phyloP scores from a whole-genome alignment of 2,329 filamentous ascomycete species.

The Metarhizium rileyi region DNA sequence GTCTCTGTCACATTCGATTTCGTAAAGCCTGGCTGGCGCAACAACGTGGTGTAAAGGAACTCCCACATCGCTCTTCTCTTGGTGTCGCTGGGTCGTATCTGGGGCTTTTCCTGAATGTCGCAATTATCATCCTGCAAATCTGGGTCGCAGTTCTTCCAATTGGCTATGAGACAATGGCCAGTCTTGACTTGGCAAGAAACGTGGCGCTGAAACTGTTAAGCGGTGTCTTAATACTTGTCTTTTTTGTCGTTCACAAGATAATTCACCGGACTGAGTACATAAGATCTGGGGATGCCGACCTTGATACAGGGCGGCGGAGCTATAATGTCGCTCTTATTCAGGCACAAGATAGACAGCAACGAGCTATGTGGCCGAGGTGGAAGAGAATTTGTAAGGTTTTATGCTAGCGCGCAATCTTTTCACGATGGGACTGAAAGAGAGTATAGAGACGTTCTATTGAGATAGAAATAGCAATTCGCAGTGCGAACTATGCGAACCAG shows the following conservation, averaged over 20 bases:
- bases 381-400: conserved; percentile 4
- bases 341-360: background rate
- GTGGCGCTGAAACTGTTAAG: background rate
- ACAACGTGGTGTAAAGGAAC: background rate
- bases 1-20: conserved; percentile 74
- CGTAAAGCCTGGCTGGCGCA: conserved; percentile 26
- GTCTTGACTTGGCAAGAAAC: background rate
- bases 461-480: no score
- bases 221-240: background rate
- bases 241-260: conserved; percentile 1
- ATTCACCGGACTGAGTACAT: conserved; percentile 3
- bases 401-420: no score
- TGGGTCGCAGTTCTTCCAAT: conserved; percentile 2
- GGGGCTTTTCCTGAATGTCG: conserved; percentile 1
- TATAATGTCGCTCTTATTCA: conserved; percentile 3
- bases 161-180: background rate
- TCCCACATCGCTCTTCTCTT: conserved; percentile 1
- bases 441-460: no score
- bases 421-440: no score
- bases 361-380: conserved; percentile 2
- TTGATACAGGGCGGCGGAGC: conserved; percentile 2
- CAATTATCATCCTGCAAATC: background rate
- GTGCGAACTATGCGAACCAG: no score
- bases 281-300: background rate
- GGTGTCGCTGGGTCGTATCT: conserved; percentile 1